These are phyloP conservation scores for Candolleomyces efflorescens DNA, from an alignment of 768 basidiomycete genomes.

Conservation along the genomic window DNA sequence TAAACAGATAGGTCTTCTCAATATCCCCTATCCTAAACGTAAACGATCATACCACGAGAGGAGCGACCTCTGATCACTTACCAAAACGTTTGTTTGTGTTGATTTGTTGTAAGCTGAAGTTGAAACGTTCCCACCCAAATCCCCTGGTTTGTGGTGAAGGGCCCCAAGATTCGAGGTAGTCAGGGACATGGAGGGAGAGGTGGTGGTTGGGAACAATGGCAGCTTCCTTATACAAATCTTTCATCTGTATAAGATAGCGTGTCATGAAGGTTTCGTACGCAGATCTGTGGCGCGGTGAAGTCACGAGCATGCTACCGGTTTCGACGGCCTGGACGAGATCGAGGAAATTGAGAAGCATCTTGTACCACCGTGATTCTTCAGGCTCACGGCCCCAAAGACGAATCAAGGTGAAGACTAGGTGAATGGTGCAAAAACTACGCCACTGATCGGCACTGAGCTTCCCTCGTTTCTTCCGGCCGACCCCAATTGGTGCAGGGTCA, in stretches of 20 bases:
- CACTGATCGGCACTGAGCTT: conserved; percentile 34
- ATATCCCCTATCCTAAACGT: too few relatives aligned
- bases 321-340: conserved; percentile 21
- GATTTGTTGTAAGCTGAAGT: not conserved
- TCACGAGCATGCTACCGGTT: conserved; percentile 14
- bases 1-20: too few relatives aligned
- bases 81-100: conserved; percentile 2
- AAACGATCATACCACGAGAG: too few relatives aligned
- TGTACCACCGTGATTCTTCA: conserved; percentile 10
- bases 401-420: conserved; percentile 29
- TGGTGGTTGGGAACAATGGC: conserved; percentile 28
- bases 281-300: conserved; percentile 5
- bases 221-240: conserved; percentile 18
- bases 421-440: conserved; percentile 25
- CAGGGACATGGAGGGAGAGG: conserved; percentile 24
- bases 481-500: conserved; percentile 14
- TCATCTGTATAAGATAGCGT: conserved; percentile 17
- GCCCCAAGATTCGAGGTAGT: conserved; percentile 22
- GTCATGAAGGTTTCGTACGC: conserved; percentile 10
- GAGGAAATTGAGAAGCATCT: conserved; percentile 26
- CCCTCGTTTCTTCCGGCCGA: conserved; percentile 20
- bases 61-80: too few relatives aligned
- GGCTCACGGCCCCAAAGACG: conserved; percentile 24
- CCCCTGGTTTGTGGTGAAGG: conserved; percentile 15
- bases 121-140: not conserved